Evolutionary conservation across 257 asterid species (phyloP).

Genomic region (Asclepias syriaca): DNA sequence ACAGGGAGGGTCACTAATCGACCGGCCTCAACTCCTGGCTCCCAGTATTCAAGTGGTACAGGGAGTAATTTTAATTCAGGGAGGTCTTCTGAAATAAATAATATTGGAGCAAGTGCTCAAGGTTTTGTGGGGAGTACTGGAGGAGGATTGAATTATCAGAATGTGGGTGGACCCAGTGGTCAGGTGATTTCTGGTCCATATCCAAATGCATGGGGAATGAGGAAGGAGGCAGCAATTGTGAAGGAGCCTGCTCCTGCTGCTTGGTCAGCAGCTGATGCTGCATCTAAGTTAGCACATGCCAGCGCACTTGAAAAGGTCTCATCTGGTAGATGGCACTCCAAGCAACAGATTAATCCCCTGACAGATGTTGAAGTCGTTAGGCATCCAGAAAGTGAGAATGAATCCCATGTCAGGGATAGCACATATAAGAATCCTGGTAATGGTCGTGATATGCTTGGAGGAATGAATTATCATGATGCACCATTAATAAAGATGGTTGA

Average conservation of each 20-base stretch:
- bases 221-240: slow-evolving; percentile 47
- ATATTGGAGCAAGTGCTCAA: slow-evolving; percentile 36
- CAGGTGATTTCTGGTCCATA: slow-evolving; percentile 45
- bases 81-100: slow-evolving; percentile 46
- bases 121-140: slow-evolving; percentile 32
- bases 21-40: slow-evolving; percentile 37
- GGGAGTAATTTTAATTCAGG: slow-evolving; percentile 44
- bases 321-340: slow-evolving; percentile 90
- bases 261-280: slow-evolving; percentile 75
- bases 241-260: slow-evolving; percentile 56
- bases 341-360: slow-evolving; percentile 39
- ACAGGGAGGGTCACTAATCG: slow-evolving; percentile 41
- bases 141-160: slow-evolving; percentile 38
- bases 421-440: slow-evolving; percentile 26
- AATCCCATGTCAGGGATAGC: slow-evolving; percentile 26
- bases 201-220: slow-evolving; percentile 84
- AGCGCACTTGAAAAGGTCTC: slow-evolving; percentile 93
- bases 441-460: slow-evolving; percentile 31
- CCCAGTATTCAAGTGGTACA: slow-evolving; percentile 43
- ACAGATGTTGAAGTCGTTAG: slow-evolving; percentile 44
- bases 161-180: slow-evolving; percentile 40
- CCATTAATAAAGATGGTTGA: slow-evolving; percentile 38
- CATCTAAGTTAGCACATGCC: slow-evolving; percentile 72
- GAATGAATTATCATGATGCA: slow-evolving; percentile 30
- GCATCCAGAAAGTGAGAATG: slow-evolving; percentile 34